Evolutionary conservation across 331 rosid genomes (phyloP).

Genomic region (Acacia pycnantha): DNA sequence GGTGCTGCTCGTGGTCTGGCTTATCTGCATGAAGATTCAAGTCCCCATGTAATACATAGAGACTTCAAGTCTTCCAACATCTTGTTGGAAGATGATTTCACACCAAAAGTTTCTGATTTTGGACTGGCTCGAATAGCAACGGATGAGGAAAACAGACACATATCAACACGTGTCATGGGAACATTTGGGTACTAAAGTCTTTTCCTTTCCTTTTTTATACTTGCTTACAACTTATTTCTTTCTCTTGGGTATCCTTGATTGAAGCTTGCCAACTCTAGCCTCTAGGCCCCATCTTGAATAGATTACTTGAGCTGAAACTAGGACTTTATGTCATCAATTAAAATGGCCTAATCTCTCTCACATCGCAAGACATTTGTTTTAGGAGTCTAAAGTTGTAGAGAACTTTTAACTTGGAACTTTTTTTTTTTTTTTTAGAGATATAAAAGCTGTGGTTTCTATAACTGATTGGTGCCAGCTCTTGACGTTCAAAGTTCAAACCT

Average conservation of each 20-base stretch:
- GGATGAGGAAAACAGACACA: conserved; percentile 73
- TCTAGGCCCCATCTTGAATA: not conserved
- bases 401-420: not conserved
- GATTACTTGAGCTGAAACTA: not conserved
- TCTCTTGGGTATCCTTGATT: not conserved
- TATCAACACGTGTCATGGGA: conserved; percentile 93
- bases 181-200: conserved; percentile 75
- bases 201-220: not conserved
- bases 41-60: conserved; percentile 89
- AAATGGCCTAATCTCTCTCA: not conserved
- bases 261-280: not conserved
- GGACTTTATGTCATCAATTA: not conserved
- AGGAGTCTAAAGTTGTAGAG: not conserved
- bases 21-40: conserved; percentile 95
- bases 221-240: not conserved
- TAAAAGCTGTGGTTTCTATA: not conserved
- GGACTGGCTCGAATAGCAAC: conserved; percentile 85
- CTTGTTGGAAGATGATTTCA: conserved; percentile 85
- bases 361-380: not conserved
- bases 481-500: not conserved
- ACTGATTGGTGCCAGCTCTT: not conserved
- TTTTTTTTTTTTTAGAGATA: not conserved
- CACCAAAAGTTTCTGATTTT: conserved; percentile 90
- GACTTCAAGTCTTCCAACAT: conserved; percentile 97
- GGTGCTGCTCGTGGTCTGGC: conserved; percentile 97